Evolutionary conservation across 2,329 filamentous ascomycete genomes (phyloP).

Genomic region (Zasmidium cellare): DNA sequence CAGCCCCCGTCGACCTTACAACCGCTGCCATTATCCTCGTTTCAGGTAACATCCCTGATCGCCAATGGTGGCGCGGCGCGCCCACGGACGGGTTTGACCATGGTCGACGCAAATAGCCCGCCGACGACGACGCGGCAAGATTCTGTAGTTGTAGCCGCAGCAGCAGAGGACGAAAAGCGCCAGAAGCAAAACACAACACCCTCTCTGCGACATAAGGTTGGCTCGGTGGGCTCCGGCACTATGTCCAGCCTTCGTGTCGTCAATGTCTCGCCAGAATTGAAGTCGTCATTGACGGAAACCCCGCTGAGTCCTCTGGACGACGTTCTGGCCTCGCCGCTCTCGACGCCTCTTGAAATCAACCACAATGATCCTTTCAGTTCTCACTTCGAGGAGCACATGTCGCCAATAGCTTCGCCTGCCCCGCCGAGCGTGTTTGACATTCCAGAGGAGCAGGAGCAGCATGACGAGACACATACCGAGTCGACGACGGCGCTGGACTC

Average conservation of each 20-base stretch:
- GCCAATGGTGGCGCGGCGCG: not conserved
- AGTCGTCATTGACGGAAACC: not conserved
- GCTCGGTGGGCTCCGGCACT: constrained; percentile 9
- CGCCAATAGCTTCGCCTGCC: constrained; percentile 19
- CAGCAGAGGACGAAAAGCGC: not conserved
- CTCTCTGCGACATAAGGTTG: constrained; percentile 7
- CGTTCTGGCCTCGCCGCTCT: constrained; percentile 2
- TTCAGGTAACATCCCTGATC: not conserved
- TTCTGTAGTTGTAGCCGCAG: not conserved
- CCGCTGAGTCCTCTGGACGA: constrained; percentile 4
- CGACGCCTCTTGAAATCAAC: not conserved
- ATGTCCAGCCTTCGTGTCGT: constrained; percentile 19
- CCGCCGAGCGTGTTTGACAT: constrained; percentile 31
- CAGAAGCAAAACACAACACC: not conserved
- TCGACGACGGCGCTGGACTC: constrained; percentile 26
- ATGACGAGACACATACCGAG: constrained; percentile 22
- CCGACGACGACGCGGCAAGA: not conserved
- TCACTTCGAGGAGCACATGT: constrained; percentile 15
- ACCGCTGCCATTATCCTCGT: not conserved
- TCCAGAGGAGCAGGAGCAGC: constrained; percentile 15
- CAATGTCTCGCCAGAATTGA: constrained; percentile 11
- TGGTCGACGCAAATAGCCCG: not conserved
- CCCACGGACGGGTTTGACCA: not conserved
- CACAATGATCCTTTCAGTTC: not conserved
- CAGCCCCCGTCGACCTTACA: not conserved